Evolutionary conservation across 2,329 filamentous ascomycete species (phyloP).

Genomic region (Stachybotrys chartarum): DNA sequence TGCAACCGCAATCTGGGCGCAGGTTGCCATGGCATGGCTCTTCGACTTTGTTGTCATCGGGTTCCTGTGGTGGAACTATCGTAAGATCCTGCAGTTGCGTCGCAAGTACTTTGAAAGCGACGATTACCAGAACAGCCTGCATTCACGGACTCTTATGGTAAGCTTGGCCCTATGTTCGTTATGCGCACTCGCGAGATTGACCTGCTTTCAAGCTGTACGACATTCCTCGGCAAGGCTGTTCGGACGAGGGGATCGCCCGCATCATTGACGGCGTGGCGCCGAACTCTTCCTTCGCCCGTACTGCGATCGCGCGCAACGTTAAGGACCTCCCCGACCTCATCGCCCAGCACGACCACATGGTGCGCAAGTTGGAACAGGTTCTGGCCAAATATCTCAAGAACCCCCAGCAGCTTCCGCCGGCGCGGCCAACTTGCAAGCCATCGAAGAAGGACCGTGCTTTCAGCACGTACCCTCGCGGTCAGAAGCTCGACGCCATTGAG

Average conservation of each 20-base stretch:
- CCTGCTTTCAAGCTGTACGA: constrained; percentile 61
- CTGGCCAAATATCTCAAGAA: constrained; percentile 88
- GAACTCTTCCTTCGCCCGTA: constrained; percentile 69
- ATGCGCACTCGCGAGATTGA: not conserved
- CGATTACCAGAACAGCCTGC: constrained; percentile 83
- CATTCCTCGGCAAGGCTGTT: constrained; percentile 67
- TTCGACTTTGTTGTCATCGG: constrained; percentile 70
- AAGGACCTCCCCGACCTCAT: constrained; percentile 84
- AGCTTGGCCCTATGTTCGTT: constrained; percentile 10
- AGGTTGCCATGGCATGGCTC: constrained; percentile 52
- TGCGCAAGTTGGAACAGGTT: constrained; percentile 74
- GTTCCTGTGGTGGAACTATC: constrained; percentile 90
- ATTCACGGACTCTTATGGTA: constrained; percentile 65
- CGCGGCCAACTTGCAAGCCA: constrained; percentile 70
- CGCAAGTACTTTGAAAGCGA: constrained; percentile 75
- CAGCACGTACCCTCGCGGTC: constrained; percentile 53
- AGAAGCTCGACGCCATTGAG: constrained; percentile 89
- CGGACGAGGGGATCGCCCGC: constrained; percentile 80
- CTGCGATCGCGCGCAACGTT: constrained; percentile 83
- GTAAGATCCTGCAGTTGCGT: constrained; percentile 61
- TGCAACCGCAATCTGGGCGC: constrained; percentile 48
- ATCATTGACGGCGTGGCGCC: constrained; percentile 77
- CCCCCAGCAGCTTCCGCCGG: constrained; percentile 68
- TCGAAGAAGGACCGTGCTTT: constrained; percentile 72
- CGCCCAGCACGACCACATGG: constrained; percentile 71